Base-by-base conservation (phyloP, 108 stramenopile species). In the Parmales sp. region DNA sequence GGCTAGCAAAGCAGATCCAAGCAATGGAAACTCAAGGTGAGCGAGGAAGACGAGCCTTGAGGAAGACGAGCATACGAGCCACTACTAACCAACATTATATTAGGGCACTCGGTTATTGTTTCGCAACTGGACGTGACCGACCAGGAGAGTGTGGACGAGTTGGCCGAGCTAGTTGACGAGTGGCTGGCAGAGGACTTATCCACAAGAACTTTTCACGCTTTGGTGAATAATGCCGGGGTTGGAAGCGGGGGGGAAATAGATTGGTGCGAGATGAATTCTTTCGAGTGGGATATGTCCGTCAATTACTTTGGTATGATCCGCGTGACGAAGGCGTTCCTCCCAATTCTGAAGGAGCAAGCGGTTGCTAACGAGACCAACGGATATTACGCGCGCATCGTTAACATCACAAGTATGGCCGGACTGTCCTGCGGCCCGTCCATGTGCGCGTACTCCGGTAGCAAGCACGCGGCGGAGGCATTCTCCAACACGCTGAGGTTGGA, bases 211-310 rank as follows among this genome's bases (percentile, higher is more conserved):
- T 45, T 83, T 26, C 77, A 83, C 74, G 73, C 78, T 0, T 20
- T 85, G 1, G 45, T 85, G 38, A 82, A 82, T 72, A 85, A 82
- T 51, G 84, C 84, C 19, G 84, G 84, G 1, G 38, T 82, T 39
- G 81, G 75, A 8, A 13, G 29, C 1, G n/a, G 41, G 36, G 81
- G 84, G 5, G 63, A 39, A 4, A 63, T 80, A 13, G 84, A 85
- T 43, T 83, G 79, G 79, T 36, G 74, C 23, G 29, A 43, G 8
- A 37, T 85, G 54, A 34, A 13, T 20, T 60, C 54, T 2, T 71
- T 43, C 45, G 26, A 50, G 34, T 28, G 60, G 22, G 60, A 46
- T 37, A 65, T 71, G 7, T 26, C 41, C 68, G 84, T 85, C 3
- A 85, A 85, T 38, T 85, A 44, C 65, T 82, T 67, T 68, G 80